Base-by-base conservation (phyloP, 2,329 filamentous ascomycete genomes). In the Phoma sp. region DNA sequence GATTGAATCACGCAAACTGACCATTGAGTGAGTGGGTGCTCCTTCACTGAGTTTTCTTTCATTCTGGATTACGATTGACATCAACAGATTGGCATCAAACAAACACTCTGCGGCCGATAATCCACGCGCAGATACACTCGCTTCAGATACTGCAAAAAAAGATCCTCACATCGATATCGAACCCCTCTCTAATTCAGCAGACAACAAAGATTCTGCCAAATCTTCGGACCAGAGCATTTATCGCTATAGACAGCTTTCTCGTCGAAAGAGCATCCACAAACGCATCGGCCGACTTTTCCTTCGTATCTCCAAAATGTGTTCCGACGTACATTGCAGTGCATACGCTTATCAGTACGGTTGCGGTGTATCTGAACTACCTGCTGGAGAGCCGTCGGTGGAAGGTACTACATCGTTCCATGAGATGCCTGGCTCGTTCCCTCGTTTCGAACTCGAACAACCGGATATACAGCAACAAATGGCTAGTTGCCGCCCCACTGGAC, bases 11-110 rank as follows among this genome's bases (percentile, higher is more conserved):
- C 18, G 32, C 23, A 47, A 39, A 18, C 37, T 46, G 42, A 47
- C 29, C 11, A 30, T 56, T 39, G 53, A 56, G 53, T 56, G 53
- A 52, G 53, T 52, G 9, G n/a, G 53, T 53, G 21, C 32, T 28
- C 53, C 53, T 42, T 45, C 2, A 23, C 21, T n/a, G 14, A 4
- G 4, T 7, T 34, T 4, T 3, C 32, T 10, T 3, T 25, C 10
- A n/a, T n/a, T n/a, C n/a, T n/a, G n/a, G n/a, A n/a, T n/a, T n/a
- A n/a, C 6, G 2, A 9, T 11, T 56, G 18, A 52, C 28, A 17
- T 18, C 2, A 2, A 11, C 10, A 56, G 53, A 52, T 15, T 56
- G 4, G 18, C 42, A 34, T 47, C 47, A 33, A 26, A 42, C 36
- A 51, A 50, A n/a, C 47, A 47, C 12, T 2, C 1, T 23, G 5